Base-by-base conservation (phyloP, 2,329 filamentous ascomycete genomes). In the Gaeumannomyces sp. region DNA sequence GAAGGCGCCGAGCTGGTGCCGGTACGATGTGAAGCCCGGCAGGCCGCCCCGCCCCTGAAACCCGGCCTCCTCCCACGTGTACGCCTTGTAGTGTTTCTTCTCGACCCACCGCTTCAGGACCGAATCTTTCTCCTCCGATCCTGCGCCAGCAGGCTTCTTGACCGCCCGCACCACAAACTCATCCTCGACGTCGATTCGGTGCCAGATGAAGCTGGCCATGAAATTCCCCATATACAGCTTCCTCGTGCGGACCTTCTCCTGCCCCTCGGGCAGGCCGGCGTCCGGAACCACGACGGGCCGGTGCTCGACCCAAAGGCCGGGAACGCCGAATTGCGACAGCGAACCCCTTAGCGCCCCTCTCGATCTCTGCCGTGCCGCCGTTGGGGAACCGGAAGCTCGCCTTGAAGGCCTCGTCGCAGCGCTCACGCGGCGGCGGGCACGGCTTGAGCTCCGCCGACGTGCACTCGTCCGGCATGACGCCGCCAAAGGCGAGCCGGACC, bases 1-100 rank as follows among this genome's bases (percentile, higher is more conserved):
- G 68, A 84, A 84, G 66, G 77, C 73, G 70, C 83, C 80, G 35
- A 84, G 73, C 73, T 79, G 76, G 68, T 81, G 73, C 10, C 78
- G 74, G 69, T 81, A 82, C 19, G 77, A 76, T 35, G 74, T 72
- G 80, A 80, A 82, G 64, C 71, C 77, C 2, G 69, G 68, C 69
- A 78, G 73, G 13, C 75, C 72, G 3, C 72, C 70, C 57, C 70
- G 67, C 28, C 71, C 67, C 14, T 66, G 65, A 7, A 71, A 61
- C 6, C 74, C 74, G 8, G 71, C 73, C 14, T 78, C 75, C 19
- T 66, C 64, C 66, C 71, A 75, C 2, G 74, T 74, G 65, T 79
- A 78, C 1, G 73, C 73, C 69, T 76, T 76, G 61, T 71, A 72
- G 14, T 70, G 69, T 61, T 68, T 66, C 66, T 53, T 65, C 60